Evolutionary conservation across 1,139 yeast genomes (phyloP).

Genomic region (Saccharomycopsis crataegensis): DNA sequence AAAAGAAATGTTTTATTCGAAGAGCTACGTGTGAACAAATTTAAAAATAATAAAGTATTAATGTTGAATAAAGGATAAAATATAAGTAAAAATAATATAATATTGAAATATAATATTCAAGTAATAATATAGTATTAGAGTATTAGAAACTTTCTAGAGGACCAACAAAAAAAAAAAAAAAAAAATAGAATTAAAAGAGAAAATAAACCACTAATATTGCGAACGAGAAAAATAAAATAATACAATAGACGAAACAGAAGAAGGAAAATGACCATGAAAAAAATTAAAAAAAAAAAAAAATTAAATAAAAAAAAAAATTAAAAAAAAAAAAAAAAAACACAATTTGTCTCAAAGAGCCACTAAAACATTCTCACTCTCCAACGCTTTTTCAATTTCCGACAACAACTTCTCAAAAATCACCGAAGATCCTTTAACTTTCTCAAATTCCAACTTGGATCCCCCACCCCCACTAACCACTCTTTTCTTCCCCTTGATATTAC

Average conservation of each 20-base stretch:
- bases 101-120: too few relatives aligned
- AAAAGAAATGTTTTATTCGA: too few relatives aligned
- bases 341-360: background rate
- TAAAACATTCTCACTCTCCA: conserved; percentile 12
- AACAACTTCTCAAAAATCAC: conserved; percentile 16
- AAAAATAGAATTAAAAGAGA: background rate
- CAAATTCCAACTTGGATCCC: conserved; percentile 14
- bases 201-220: background rate
- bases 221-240: background rate
- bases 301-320: background rate
- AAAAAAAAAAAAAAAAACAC: background rate
- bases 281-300: background rate
- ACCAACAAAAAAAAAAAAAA: background rate
- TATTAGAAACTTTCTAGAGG: background rate
- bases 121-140: too few relatives aligned
- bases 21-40: too few relatives aligned
- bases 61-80: too few relatives aligned
- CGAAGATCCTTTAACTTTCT: conserved; percentile 15
- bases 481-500: background rate
- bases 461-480: background rate
- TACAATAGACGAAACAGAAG: background rate
- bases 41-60: too few relatives aligned
- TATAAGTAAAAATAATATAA: too few relatives aligned
- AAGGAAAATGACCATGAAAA: background rate
- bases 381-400: conserved; percentile 13